Evolutionary conservation across 1,284 basidiomycete genomes (phyloP).

Genomic region (Cutaneotrichosporon mucoides): DNA sequence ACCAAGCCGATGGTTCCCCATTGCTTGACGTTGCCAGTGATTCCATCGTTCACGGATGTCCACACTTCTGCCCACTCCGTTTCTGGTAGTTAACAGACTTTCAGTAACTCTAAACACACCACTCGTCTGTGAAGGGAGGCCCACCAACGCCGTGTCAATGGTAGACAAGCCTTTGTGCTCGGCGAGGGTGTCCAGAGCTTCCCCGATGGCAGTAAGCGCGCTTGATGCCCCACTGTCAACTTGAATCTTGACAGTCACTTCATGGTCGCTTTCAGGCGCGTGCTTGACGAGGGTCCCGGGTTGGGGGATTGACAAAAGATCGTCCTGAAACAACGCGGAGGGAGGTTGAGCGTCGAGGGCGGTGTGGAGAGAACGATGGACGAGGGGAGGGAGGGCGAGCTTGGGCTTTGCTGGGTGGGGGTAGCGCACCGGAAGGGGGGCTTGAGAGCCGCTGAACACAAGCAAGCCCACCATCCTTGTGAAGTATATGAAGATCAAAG

Average conservation of each 20-base stretch:
- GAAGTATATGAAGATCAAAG: no score
- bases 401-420: slow-evolving; percentile 34
- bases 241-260: slow-evolving; percentile 46
- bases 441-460: slow-evolving; percentile 44
- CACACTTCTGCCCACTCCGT: slow-evolving; percentile 10
- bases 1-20: slow-evolving; percentile 41
- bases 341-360: slow-evolving; percentile 36
- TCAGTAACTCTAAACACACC: slow-evolving; percentile 13
- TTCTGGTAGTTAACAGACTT: slow-evolving; percentile 7
- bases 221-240: slow-evolving; percentile 12
- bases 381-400: slow-evolving; percentile 38
- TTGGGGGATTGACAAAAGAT: slow-evolving; percentile 31
- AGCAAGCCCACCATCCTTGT: slow-evolving; percentile 21
- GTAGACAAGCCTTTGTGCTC: slow-evolving; percentile 29
- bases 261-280: slow-evolving; percentile 23
- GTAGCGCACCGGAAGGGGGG: slow-evolving; percentile 40
- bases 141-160: slow-evolving; percentile 38
- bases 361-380: slow-evolving; percentile 45
- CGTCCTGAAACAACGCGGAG: slow-evolving; percentile 13
- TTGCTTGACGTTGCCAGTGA: slow-evolving; percentile 19
- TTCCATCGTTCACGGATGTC: background rate
- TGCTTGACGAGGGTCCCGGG: slow-evolving; percentile 32
- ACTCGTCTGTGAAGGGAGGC: slow-evolving; percentile 19
- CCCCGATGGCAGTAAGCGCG: slow-evolving; percentile 19
- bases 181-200: slow-evolving; percentile 24